phyloP scores from a whole-genome alignment of 371 early-diverging fungal genomes.

The Chytridiales sp. region DNA sequence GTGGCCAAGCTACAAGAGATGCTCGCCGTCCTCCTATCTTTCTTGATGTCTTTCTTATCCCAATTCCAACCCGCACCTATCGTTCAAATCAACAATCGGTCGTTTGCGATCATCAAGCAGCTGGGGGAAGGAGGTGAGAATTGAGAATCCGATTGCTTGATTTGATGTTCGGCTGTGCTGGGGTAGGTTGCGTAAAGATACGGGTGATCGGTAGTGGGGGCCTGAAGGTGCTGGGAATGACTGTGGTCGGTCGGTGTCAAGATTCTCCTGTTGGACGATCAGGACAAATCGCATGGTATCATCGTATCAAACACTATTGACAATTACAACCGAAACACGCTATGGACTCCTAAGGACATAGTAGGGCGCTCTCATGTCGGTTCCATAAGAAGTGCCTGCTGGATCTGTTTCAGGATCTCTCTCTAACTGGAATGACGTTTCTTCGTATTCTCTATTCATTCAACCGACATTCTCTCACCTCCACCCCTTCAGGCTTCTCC shows the following conservation, averaged over 20 bases:
- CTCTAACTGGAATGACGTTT: neutral
- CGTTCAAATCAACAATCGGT: constrained; percentile 22
- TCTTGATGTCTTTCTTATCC: constrained; percentile 18
- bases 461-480: constrained; percentile 2
- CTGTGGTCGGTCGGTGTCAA: neutral
- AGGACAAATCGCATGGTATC: neutral
- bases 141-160: neutral
- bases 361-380: too few species aligned
- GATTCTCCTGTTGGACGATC: neutral
- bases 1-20: constrained; percentile 9
- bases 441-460: neutral
- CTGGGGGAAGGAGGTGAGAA: constrained; percentile 42
- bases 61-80: constrained; percentile 11
- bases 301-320: neutral
- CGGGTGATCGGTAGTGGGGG: neutral
- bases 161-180: neutral
- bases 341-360: too few species aligned
- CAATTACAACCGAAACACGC: too few species aligned
- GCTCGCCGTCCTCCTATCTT: constrained; percentile 6
- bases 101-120: constrained; percentile 25
- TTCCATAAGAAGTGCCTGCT: too few species aligned
- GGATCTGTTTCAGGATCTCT: neutral
- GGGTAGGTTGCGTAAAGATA: neutral
- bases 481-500: constrained; percentile 35
- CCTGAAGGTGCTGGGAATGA: neutral